These are phyloP conservation scores for Sarcomyxa edulis DNA, from an alignment of 768 basidiomycete genomes.

Conservation along the genomic window DNA sequence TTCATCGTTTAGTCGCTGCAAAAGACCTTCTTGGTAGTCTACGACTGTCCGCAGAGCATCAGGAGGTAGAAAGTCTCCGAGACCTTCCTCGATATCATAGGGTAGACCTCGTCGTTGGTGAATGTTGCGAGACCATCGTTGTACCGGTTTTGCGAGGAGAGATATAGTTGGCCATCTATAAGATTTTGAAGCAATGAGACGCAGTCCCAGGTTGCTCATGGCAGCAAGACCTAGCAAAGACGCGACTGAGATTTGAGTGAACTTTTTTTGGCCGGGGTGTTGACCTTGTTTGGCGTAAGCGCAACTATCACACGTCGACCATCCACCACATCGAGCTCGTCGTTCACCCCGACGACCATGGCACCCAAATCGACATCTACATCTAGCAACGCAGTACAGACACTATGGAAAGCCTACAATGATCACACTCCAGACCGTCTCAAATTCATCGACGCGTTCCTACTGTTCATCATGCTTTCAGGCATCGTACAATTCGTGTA, in stretches of 20 bases:
- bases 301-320: neutral
- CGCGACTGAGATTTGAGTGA: constrained; percentile 10
- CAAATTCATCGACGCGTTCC: constrained; percentile 91
- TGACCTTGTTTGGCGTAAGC: constrained; percentile 23
- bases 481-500: constrained; percentile 90
- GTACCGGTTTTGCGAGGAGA: neutral
- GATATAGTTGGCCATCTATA: constrained; percentile 8
- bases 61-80: constrained; percentile 77
- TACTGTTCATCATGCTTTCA: constrained; percentile 86
- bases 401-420: constrained; percentile 75
- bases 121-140: constrained; percentile 29
- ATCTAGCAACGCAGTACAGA: constrained; percentile 41
- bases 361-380: constrained; percentile 21
- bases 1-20: constrained; percentile 72
- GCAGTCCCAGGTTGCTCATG: constrained; percentile 24
- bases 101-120: constrained; percentile 53
- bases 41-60: constrained; percentile 63
- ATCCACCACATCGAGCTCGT: constrained; percentile 4
- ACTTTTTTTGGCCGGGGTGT: constrained; percentile 15
- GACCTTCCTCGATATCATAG: constrained; percentile 64
- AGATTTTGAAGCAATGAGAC: constrained; percentile 19
- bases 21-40: constrained; percentile 83
- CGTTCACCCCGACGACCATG: constrained; percentile 14
- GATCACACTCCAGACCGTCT: constrained; percentile 76
- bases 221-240: constrained; percentile 18